Evolutionary conservation across 192 early-diverging fungal species (phyloP), one percentile per base, ranked within the genome.

Genomic region (Linderina pennispora): DNA sequence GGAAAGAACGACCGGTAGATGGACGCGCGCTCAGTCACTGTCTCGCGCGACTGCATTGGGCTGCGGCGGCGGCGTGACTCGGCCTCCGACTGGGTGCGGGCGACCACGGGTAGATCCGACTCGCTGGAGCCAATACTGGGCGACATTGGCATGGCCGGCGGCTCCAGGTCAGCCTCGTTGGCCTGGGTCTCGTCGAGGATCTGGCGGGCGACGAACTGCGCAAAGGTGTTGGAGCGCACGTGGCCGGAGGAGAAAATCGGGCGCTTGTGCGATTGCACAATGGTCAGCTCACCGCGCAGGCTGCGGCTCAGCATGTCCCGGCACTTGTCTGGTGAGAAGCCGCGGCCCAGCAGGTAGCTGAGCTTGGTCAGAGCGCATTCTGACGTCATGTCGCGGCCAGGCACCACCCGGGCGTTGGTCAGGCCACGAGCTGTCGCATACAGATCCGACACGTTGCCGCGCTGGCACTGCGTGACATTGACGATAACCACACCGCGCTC

Each of bases 321-420:
- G 53, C 91, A 85, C 48, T 78, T 62, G 17, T 79, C 71, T 7
- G 83, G 78, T n/a, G 78, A 46, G 44, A 80, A 69, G 1, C 52
- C 55, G 24, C 87, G 83, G 32, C 91, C 86, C 8, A 99, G 70
- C 22, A 99, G 65, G 49, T 95, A 99, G 23, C 88, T 86, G 13
- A 99, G 83, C 61, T 99, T 99, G 14, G 94, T 92, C 6, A 99
- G 58, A 0, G 96, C 96, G 43, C 94, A 99, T 63, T 92, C 90
- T 1, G 91, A 85, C 3, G 91, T 97, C 89, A 95, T 94, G 58
- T 97, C 94, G 15, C 80, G 76, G n/a, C 92, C 91, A 5, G 92
- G 81, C 8, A 94, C 82, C 14, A 94, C 89, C 33, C 87, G 85
- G 18, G 84, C 78, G 24, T 74, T 74, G n/a, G 83, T 59, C 11